A percentile compares a stretch with the other conserved stretches of the same genome.
These are phyloP conservation scores for Talaromyces thailandensis DNA, from an alignment of 495 filamentous ascomycete genomes.

Conservation along the genomic window DNA sequence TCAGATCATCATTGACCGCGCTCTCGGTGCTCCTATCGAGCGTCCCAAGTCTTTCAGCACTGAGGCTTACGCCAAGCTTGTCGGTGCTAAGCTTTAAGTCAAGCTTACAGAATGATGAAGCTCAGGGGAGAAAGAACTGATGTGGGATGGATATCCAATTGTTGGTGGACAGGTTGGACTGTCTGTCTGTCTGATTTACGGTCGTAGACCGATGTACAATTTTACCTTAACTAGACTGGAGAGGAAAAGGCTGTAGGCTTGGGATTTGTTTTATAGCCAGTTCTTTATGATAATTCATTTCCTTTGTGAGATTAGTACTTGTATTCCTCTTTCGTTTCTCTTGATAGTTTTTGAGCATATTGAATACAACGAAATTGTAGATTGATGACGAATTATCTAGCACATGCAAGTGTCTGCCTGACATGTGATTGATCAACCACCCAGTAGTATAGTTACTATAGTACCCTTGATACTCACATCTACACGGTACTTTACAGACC, in stretches of 20 bases:
- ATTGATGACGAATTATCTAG: not conserved
- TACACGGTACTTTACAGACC: not conserved
- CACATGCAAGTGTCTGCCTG: not conserved
- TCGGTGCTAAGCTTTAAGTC: slow-evolving; percentile 78
- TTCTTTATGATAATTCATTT: slow-evolving; percentile 34
- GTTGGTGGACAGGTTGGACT: not conserved
- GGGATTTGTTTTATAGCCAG: slow-evolving; percentile 27
- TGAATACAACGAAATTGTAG: not conserved
- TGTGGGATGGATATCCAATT: not conserved
- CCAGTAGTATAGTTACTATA: too few relatives aligned
- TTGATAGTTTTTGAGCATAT: not conserved
- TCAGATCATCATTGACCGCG: slow-evolving; percentile 99
- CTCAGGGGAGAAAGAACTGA: not conserved
- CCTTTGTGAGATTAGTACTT: slow-evolving; percentile 14
- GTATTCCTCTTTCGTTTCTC: not conserved
- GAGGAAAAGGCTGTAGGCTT: slow-evolving; percentile 9
- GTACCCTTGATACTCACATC: not conserved
- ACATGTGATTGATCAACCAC: not conserved
- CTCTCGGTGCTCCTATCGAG: slow-evolving; percentile 62
- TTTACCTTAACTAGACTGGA: slow-evolving; percentile 25
- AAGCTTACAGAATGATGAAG: not conserved
- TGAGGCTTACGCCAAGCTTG: slow-evolving; percentile 90
- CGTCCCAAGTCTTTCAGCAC: slow-evolving; percentile 96
- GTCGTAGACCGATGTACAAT: slow-evolving; percentile 4
- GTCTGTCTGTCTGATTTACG: not conserved